Evolutionary conservation across 192 early-diverging fungal genomes (phyloP).

Genomic region (Coemansia sp.): DNA sequence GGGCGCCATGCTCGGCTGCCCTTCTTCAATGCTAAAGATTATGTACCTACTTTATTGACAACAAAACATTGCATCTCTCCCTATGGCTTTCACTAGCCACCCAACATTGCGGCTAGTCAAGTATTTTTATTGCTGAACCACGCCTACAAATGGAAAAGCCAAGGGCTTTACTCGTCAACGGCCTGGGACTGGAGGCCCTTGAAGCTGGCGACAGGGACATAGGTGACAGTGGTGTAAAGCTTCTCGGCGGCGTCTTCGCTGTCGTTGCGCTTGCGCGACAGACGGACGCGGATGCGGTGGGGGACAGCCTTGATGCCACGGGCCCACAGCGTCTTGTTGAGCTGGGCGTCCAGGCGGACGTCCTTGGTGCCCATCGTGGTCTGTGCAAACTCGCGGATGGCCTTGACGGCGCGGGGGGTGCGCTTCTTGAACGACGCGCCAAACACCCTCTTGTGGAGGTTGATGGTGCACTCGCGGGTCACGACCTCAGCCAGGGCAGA

Average conservation of each 20-base stretch:
- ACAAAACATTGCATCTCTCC: background rate
- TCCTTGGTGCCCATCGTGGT: conserved; percentile 94
- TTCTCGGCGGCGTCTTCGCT: conserved; percentile 95
- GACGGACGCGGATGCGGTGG: conserved; percentile 92
- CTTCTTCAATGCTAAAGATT: conserved; percentile 34
- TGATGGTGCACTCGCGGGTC: conserved; percentile 98
- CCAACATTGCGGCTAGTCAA: background rate
- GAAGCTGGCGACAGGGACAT: conserved; percentile 82
- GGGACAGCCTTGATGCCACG: conserved; percentile 91
- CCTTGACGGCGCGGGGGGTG: conserved; percentile 92
- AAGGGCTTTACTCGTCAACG: conserved; percentile 57
- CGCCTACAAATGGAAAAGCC: background rate
- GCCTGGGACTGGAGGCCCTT: conserved; percentile 81
- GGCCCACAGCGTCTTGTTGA: conserved; percentile 96
- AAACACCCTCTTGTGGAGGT: conserved; percentile 92
- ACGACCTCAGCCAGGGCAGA: conserved; percentile 85
- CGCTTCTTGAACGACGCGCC: conserved; percentile 93
- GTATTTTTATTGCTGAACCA: background rate
- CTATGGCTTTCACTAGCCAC: background rate
- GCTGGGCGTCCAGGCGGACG: conserved; percentile 90
- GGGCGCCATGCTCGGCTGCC: conserved; percentile 17
- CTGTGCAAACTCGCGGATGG: conserved; percentile 85
- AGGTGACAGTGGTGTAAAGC: conserved; percentile 93
- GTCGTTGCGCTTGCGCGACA: conserved; percentile 96
- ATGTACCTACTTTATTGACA: background rate